phyloP scores from a whole-genome alignment of 2,329 filamentous ascomycete species.

The Fusarium concolor region DNA sequence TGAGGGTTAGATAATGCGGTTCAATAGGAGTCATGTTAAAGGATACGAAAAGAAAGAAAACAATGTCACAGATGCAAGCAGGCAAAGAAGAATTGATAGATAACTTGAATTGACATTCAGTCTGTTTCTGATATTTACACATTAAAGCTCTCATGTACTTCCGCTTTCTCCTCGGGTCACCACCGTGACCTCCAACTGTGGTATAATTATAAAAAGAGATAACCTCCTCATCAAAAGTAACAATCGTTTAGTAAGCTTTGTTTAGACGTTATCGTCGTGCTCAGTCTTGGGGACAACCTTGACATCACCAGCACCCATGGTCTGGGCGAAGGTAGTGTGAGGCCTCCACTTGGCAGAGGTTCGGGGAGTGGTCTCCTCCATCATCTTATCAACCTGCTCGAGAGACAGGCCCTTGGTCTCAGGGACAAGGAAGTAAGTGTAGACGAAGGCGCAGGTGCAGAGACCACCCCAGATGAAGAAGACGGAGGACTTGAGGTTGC shows the following conservation, averaged over 20 bases:
- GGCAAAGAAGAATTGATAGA: not conserved
- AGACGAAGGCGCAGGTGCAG: conserved; percentile 69
- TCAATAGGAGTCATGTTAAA: not conserved
- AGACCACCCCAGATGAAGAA: conserved; percentile 82
- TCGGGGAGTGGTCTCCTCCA: conserved; percentile 84
- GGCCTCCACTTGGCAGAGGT: conserved; percentile 83
- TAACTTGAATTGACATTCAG: conserved; percentile 27
- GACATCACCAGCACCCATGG: conserved; percentile 46
- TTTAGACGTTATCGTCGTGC: conserved; percentile 49
- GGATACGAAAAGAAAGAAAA: not conserved
- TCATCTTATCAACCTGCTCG: conserved; percentile 87
- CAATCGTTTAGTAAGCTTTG: not conserved
- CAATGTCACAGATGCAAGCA: not conserved
- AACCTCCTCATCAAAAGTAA: conserved; percentile 10
- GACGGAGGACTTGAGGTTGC: conserved; percentile 69
- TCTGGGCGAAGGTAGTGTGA: conserved; percentile 73
- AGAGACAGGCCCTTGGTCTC: conserved; percentile 82
- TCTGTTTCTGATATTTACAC: conserved; percentile 41
- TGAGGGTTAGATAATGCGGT: not conserved
- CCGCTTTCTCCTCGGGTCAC: conserved; percentile 1
- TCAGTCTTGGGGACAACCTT: conserved; percentile 45
- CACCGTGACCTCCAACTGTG: conserved; percentile 2
- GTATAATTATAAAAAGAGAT: conserved; percentile 25
- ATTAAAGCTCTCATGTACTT: conserved; percentile 38
- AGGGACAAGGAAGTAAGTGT: conserved; percentile 79